Base-by-base conservation (phyloP, 106 monocot genomes). In the Platanthera zijinensis region DNA sequence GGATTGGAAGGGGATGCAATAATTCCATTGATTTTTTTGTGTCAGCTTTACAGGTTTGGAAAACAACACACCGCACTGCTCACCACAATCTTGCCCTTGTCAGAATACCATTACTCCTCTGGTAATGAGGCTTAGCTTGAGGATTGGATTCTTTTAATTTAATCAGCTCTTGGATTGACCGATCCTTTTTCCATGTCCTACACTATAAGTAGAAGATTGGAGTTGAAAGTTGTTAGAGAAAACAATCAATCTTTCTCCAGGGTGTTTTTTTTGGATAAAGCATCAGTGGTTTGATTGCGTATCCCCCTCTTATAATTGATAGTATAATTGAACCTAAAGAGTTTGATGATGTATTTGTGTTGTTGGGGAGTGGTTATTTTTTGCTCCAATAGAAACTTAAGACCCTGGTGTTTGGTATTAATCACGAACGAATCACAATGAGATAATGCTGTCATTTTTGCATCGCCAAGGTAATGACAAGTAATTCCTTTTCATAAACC, bases 331-430 rank as follows among this genome's bases (percentile, higher is more conserved):
- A 6, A 48, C 66, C 21, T 66, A 64, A 78, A 39, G 39, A 39
- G 39, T 39, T 39, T 39, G 39, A 2, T 39, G 39, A 39, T 39
- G 39, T 39, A 39, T 68, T 78, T 67, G 19, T 62, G 61, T 51
- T 78, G 77, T 8, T 3, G 9, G 19, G 30, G 28, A 11, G 67
- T 69, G 21, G 5, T 0, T 7, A 78, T 8, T 13, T 67, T 0
- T 28, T 78, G 77, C 21, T 67, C 77, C 10, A 69, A 21, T 30
- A 78, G 7, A 45, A 28, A 54, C 54, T 78, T 78, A 5, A 78
- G 28, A 30, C 70, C 56, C 5, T 45, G 7, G 6, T 78, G 78
- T 56, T 71, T 28, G 2, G 78, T 56, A 2, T 45, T 54, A 17
- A 71, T 56, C 8, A 18, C 70, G 22, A 78, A 78, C 2, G 6